phyloP scores from a whole-genome alignment of 2,329 filamentous ascomycete species.

The Colletotrichum sp. region DNA sequence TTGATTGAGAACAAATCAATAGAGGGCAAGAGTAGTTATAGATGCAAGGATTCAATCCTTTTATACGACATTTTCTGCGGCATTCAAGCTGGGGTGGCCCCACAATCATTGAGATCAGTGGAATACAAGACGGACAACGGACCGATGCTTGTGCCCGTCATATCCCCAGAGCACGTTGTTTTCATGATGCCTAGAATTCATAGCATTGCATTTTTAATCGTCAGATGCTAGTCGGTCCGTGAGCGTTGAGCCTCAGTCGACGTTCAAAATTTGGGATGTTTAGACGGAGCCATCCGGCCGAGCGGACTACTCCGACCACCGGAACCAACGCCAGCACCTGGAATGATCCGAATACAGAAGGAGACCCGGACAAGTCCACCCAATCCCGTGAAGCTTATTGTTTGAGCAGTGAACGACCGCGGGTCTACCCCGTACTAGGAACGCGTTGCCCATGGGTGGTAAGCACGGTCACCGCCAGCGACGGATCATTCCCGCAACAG shows the following conservation, averaged over 20 bases:
- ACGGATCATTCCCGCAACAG: background rate
- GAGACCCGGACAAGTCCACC: background rate
- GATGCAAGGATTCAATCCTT: fast-evolving
- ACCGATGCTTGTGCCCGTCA: background rate
- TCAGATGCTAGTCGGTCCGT: background rate
- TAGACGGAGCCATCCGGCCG: background rate
- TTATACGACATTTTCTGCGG: background rate
- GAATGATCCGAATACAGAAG: background rate
- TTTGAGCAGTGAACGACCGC: background rate
- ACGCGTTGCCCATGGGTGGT: background rate
- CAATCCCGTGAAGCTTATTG: background rate
- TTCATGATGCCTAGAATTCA: background rate
- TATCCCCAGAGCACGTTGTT: background rate
- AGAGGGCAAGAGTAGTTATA: fast-evolving
- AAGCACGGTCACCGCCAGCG: background rate
- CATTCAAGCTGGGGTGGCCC: background rate
- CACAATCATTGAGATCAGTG: background rate
- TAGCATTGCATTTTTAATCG: fast-evolving
- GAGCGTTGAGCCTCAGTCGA: background rate
- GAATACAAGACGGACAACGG: background rate
- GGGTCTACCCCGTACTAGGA: background rate
- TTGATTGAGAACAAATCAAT: background rate
- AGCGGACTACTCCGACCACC: background rate
- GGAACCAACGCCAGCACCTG: background rate
- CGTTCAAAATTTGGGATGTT: background rate